Base-by-base conservation (phyloP, 495 filamentous ascomycete genomes). In the Penicillium diatomitis region DNA sequence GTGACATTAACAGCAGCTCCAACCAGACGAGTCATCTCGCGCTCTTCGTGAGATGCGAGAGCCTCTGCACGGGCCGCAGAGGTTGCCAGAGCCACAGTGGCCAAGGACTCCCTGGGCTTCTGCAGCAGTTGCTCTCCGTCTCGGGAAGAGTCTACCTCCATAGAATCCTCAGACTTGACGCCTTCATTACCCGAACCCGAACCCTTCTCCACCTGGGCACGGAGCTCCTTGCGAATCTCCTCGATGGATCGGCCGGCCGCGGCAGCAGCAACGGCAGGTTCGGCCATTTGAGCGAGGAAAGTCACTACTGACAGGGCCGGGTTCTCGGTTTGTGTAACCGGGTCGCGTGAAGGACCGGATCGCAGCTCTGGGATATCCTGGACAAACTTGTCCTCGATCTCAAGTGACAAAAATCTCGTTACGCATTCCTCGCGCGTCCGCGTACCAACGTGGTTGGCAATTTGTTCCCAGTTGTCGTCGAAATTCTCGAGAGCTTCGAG, bases 401-500 rank as follows among this genome's bases (percentile, higher is more conserved):
- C 88, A 29, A 91, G 69, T 59, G 94, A 87, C 52, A 98, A 69
- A 74, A 98, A 98, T 62, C 95, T 90, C 57, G 96, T 72, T 29
- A 96, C 89, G 66, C 92, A 98, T 70, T 98, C 88, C 69, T 98
- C 92, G 35, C 87, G 77, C n/a, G 88, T 95, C 39, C 90, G 80
- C 3, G 87, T 90, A 32, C 86, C 86, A 30, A 98, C 92, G 57
- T 95, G 85, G 50, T 88, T 88, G 1, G 92, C 80, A 49, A 98
- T 89, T 54, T 85, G 79, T 46, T 87, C 85, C 92, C 92, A 98
- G 67, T 96, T 85, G 32, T 98, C 94, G 53, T 96, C 90, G 55
- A 85, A 90, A 54, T 83, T 75, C 72, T 98, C 92, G 46, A 98
- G 65, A 8, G 80, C 92, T 65, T 98, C 92, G 3, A 98, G 76